Base-by-base conservation (phyloP, 805 yeast genomes). In the Sungouiozyma ichnusensis region DNA sequence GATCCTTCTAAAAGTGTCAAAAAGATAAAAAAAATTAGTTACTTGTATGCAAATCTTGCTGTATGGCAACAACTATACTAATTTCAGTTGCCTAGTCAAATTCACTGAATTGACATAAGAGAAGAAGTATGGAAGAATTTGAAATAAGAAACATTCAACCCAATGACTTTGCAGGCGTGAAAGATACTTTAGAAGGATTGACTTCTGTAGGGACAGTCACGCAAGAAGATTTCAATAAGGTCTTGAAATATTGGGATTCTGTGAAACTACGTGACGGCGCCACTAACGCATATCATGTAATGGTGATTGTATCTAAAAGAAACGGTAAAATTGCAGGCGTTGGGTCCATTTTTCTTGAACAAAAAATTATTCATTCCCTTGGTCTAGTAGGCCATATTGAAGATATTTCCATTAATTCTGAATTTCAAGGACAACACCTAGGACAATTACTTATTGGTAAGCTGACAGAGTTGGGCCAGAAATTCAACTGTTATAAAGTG, bases 331-430 rank as follows among this genome's bases (percentile, higher is more conserved):
- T 87, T 9, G 94, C 85, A 0, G 96, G 94, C 3, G 77, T 87
- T 0, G 97, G 97, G 0, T 78, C 82, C 58, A 64, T 90, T 13
- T 54, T 92, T 9, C 67, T 92, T 6, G 98, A 90, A 60, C 72
- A 72, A 39, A 90, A 90, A 61, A 64, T 81, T 48, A 86, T 92
- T 48, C 98, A 90, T 63, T 75, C 67, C 33, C 78, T 92, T 59
- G 94, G 95, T 0, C 62, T 72, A 40, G 94, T 85, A 3, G 97
- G 97, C 2, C 97, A 90, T 64, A 82, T 90, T 48, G 98, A 90
- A 57, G 98, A 90, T 59, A 90, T 90, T 46, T 81, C 97, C 1
- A 94, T 90, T 3, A 70, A 77, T 16, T 57, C 60, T 24, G 64
- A 70, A 16, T 84, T 84, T 57, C 97, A 88, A 56, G 98, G 98